phyloP scores from a whole-genome alignment of 257 asterid genomes.

The Jasminum sambac region DNA sequence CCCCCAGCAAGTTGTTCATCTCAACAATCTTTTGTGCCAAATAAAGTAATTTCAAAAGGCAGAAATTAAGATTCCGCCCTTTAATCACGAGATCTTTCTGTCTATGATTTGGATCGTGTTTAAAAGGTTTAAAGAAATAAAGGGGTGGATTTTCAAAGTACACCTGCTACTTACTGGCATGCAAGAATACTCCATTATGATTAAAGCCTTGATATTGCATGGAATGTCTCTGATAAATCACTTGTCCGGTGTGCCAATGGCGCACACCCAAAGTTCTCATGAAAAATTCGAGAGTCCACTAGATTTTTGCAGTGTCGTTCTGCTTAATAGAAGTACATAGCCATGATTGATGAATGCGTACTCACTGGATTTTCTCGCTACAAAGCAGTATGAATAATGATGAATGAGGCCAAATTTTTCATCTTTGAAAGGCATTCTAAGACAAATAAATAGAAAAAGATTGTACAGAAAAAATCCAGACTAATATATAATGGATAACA shows the following conservation, averaged over 20 bases:
- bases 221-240: background rate
- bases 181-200: background rate
- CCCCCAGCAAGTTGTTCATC: background rate
- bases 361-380: too few species aligned
- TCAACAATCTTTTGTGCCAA: background rate
- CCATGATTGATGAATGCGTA: background rate
- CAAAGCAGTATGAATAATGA: too few species aligned
- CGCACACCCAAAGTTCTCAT: background rate
- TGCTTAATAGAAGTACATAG: background rate
- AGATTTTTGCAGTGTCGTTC: background rate
- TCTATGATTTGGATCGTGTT: slow-evolving; percentile 2
- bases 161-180: background rate
- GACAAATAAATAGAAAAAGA: slow-evolving; percentile 2
- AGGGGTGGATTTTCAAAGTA: background rate
- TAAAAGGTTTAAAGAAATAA: background rate
- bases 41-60: background rate
- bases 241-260: background rate
- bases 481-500: background rate
- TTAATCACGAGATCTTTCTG: slow-evolving; percentile 13
- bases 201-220: background rate
- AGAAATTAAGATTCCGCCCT: background rate
- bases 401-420: too few species aligned
- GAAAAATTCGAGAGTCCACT: background rate
- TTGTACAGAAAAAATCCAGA: slow-evolving; percentile 23
- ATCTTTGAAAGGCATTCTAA: background rate